Base-by-base conservation (phyloP, 805 yeast species). In the Cyberlindnera lachancei region DNA sequence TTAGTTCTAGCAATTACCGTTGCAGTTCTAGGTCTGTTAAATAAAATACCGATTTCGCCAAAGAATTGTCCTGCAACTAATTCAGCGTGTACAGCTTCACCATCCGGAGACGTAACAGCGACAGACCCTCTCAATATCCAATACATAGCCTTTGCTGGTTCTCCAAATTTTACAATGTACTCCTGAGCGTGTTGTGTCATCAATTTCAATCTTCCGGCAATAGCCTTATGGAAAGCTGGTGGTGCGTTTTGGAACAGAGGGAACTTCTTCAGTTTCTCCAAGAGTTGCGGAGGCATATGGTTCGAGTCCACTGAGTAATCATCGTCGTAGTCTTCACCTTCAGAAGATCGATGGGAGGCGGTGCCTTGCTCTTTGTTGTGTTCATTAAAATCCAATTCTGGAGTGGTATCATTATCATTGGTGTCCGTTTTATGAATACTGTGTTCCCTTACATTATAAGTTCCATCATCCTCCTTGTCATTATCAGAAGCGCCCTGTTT, bases 61-160 rank as follows among this genome's bases (percentile, higher is more conserved):
- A 81, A 82, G 41, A 77, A 79, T 15, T 78, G 66, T 3, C 90
- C 90, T 4, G 78, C 67, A 4, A 69, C 66, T 7, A 81, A 57
- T 48, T 78, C 86, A 2, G 88, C 87, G 46, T 76, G 78, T 4
- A 75, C 65, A 4, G 82, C 70, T 55, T 81, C 90, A 18, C 86
- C 88, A 49, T 81, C 92, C 1, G 82, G 70, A 11, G 84, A 75
- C 0, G 86, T 73, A 10, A 82, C 85, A n/a, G 75, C 73, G 3
- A 81, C 90, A 0, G 77, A 67, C 3, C 92, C 92, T 46, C 80
- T 70, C 12, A 81, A 54, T 23, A 81, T 76, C 87, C 90, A 80
- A 48, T 79, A 81, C 84, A 82, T 79, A 15, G 88, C 71, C 43
- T 69, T 70, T 3, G 86, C 76, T 1, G 77, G 79, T 42, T 80